phyloP scores from a whole-genome alignment of 2,329 filamentous ascomycete genomes.

The Colletotrichum tropicicola region DNA sequence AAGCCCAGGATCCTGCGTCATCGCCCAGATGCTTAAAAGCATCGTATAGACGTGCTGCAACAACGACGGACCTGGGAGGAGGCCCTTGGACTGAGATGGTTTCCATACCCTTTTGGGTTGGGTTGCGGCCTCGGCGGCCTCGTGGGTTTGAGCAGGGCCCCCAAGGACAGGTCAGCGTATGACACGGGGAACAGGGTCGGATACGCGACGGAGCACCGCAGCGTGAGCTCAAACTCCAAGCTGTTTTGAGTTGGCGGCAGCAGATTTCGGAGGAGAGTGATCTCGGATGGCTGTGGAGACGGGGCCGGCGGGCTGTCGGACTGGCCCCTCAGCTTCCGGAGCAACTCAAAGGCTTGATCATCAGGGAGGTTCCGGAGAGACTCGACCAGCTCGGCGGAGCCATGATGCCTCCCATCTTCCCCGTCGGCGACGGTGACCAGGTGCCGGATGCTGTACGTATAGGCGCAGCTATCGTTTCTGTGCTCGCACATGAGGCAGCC shows the following conservation, averaged over 20 bases:
- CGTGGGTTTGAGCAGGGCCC: not conserved
- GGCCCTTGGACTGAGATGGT: no score
- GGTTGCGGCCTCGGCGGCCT: not conserved
- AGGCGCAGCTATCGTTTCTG: not conserved
- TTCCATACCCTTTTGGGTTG: not conserved
- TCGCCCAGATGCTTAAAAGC: no score
- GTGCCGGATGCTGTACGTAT: constrained; percentile 16
- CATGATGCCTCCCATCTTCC: not conserved
- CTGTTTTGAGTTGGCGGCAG: constrained; percentile 10
- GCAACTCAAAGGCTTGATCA: not conserved
- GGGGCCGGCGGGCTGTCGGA: not conserved
- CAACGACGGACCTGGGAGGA: no score
- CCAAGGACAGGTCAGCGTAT: not conserved
- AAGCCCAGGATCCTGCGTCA: no score
- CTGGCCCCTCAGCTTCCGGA: not conserved
- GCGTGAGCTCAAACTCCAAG: constrained; percentile 1
- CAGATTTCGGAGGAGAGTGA: not conserved
- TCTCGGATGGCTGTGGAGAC: not conserved
- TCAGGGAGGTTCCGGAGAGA: constrained; percentile 4
- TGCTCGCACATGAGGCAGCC: constrained; percentile 19
- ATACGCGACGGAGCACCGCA: constrained; percentile 3
- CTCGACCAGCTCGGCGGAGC: constrained; percentile 2
- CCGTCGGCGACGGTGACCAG: constrained; percentile 3
- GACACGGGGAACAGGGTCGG: not conserved
- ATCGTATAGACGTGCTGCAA: no score